Evolutionary conservation across 495 filamentous ascomycete species (phyloP).

Genomic region (Penicillium mononematosum): DNA sequence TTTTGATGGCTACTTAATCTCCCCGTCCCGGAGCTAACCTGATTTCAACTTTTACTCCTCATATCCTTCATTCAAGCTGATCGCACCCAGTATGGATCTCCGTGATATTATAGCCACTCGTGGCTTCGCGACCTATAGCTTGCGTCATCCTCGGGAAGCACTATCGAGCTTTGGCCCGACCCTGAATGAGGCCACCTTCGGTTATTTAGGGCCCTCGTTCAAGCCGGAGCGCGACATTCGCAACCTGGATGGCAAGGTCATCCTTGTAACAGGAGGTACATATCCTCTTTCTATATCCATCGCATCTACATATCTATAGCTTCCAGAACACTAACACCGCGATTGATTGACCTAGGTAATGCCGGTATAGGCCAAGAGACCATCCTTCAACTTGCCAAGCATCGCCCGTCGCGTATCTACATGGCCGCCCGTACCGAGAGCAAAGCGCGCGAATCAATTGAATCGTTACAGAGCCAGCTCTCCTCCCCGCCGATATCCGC

Average conservation of each 20-base stretch:
- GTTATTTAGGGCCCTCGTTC: constrained; percentile 44
- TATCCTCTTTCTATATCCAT: background rate
- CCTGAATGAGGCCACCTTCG: constrained; percentile 40
- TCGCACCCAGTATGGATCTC: constrained; percentile 23
- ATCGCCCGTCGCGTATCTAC: constrained; percentile 61
- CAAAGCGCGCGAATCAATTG: constrained; percentile 53
- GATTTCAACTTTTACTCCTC: background rate
- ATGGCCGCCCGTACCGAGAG: constrained; percentile 57
- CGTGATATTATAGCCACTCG: constrained; percentile 20
- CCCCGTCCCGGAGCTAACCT: background rate
- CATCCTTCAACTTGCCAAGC: constrained; percentile 58
- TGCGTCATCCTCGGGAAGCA: constrained; percentile 38
- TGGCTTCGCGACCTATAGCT: constrained; percentile 23
- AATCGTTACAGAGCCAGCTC: constrained; percentile 45
- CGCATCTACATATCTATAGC: background rate
- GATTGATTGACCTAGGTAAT: constrained; percentile 48
- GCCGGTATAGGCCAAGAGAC: constrained; percentile 66
- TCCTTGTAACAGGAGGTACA: constrained; percentile 62
- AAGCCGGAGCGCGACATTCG: constrained; percentile 57
- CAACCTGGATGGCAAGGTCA: constrained; percentile 54
- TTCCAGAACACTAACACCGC: constrained; percentile 1
- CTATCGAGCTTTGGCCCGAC: constrained; percentile 39
- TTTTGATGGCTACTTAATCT: background rate
- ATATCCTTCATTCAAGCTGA: background rate
- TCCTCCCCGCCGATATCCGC: constrained; percentile 46